Percentiles rank a stretch among this genome's conserved stretches.
Conservation (phyloP, 495 filamentous ascomycete genomes). For the Neurospora hispaniola region DNA sequence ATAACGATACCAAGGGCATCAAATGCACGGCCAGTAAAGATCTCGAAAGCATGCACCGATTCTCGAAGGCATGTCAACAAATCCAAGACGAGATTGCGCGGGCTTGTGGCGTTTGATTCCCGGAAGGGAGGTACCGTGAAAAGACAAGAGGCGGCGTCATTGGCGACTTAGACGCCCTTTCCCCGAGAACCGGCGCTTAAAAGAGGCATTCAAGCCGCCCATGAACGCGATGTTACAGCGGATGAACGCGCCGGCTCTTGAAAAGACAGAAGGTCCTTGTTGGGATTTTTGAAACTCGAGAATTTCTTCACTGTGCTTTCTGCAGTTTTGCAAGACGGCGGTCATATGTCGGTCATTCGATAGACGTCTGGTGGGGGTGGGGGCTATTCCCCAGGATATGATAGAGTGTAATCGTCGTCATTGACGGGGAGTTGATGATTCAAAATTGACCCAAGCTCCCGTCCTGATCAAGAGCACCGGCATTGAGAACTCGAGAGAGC, state of each 20-base stretch:
- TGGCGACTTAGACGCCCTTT: neutral
- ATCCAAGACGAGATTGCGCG: neutral
- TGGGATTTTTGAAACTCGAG: neutral
- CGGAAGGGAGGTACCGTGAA: neutral
- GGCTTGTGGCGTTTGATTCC: neutral
- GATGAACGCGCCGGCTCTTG: neutral
- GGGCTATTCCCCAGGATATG: neutral
- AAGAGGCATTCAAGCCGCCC: neutral
- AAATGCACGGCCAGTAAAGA: neutral
- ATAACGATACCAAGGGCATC: neutral
- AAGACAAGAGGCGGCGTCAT: neutral
- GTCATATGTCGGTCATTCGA: neutral
- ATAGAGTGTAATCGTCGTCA: neutral
- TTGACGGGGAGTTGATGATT: neutral
- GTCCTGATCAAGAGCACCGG: neutral
- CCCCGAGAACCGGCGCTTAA: neutral
- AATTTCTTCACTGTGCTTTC: neutral
- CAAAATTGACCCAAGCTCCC: neutral
- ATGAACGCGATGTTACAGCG: neutral
- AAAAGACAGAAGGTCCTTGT: neutral
- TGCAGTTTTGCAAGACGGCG: neutral
- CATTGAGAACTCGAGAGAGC: no score
- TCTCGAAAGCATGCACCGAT: neutral
- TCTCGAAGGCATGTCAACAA: neutral
- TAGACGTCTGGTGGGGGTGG: neutral